Evolutionary conservation across 2,329 filamentous ascomycete genomes (phyloP).

Genomic region (Cryphonectria radicalis): DNA sequence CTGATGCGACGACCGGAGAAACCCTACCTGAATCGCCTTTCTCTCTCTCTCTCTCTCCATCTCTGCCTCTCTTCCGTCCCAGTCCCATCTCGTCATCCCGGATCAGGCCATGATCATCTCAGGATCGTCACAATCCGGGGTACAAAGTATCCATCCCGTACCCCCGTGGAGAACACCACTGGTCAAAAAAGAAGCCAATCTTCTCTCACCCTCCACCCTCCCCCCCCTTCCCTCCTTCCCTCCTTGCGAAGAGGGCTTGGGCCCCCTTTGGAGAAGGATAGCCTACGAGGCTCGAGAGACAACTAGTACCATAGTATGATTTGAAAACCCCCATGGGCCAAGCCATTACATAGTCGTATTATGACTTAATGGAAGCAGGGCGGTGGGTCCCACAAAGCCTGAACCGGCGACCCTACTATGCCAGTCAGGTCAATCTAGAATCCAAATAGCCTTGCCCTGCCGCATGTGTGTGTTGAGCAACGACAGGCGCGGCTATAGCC

Average conservation of each 20-base stretch:
- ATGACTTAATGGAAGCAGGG: conserved; percentile 1
- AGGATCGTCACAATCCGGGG: conserved; percentile 29
- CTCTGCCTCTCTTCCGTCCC: background rate
- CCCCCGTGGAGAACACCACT: conserved; percentile 13
- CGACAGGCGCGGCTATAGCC: conserved; percentile 10
- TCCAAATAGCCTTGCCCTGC: conserved; percentile 3
- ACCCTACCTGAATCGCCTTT: conserved; percentile 1
- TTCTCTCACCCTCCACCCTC: background rate
- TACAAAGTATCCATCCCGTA: conserved; percentile 14
- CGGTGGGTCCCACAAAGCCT: background rate
- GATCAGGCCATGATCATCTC: conserved; percentile 26
- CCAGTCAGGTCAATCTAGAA: background rate
- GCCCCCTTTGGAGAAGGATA: background rate
- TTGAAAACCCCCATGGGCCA: conserved; percentile 6
- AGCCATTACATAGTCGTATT: background rate
- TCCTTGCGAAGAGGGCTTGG: background rate
- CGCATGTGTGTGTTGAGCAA: background rate
- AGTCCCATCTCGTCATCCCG: conserved; percentile 8
- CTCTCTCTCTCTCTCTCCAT: background rate
- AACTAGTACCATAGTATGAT: conserved; percentile 5
- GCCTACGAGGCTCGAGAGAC: conserved; percentile 11
- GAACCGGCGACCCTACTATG: background rate
- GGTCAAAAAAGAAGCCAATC: background rate
- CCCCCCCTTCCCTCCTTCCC: background rate
- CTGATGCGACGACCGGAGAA: background rate